Conservation (phyloP, 2,329 filamentous ascomycete species). For the Arthroderma uncinatum region DNA sequence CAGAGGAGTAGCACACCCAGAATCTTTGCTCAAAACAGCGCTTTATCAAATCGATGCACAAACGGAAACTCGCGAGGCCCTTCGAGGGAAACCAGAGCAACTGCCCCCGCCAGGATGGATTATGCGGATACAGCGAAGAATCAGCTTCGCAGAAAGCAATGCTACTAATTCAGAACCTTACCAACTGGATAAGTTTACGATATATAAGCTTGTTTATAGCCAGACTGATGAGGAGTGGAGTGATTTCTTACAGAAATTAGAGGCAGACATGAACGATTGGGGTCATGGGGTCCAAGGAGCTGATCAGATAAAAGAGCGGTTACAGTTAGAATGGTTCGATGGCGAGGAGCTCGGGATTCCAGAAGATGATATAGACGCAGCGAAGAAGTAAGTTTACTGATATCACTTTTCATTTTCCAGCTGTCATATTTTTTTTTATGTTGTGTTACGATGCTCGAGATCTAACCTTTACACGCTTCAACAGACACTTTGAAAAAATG, state of each 20-base stretch:
- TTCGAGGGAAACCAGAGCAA: conserved; percentile 2
- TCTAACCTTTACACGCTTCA: background rate
- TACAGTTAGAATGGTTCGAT: conserved; percentile 22
- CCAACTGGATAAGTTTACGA: conserved; percentile 11
- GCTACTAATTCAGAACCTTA: background rate
- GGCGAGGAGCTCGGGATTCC: conserved; percentile 16
- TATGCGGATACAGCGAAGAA: background rate
- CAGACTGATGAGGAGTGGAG: conserved; percentile 18
- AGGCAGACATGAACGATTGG: conserved; percentile 20
- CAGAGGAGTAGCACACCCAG: background rate
- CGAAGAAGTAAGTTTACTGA: conserved; percentile 6
- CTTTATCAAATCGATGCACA: conserved; percentile 8
- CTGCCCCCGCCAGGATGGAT: conserved; percentile 6
- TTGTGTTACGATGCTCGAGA: background rate
- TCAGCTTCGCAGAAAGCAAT: background rate
- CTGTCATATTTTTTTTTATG: too few species aligned
- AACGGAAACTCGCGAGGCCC: background rate
- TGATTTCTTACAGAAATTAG: conserved; percentile 16
- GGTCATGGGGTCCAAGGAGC: conserved; percentile 17
- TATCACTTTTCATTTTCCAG: background rate
- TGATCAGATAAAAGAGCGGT: conserved; percentile 15
- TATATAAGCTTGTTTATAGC: conserved; percentile 20
- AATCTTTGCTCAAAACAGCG: background rate
- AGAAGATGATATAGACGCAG: conserved; percentile 13
- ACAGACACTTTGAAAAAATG: conserved; percentile 10